Base-by-base conservation (phyloP, 352 stramenopile species). In the Pythium diclinum region DNA sequence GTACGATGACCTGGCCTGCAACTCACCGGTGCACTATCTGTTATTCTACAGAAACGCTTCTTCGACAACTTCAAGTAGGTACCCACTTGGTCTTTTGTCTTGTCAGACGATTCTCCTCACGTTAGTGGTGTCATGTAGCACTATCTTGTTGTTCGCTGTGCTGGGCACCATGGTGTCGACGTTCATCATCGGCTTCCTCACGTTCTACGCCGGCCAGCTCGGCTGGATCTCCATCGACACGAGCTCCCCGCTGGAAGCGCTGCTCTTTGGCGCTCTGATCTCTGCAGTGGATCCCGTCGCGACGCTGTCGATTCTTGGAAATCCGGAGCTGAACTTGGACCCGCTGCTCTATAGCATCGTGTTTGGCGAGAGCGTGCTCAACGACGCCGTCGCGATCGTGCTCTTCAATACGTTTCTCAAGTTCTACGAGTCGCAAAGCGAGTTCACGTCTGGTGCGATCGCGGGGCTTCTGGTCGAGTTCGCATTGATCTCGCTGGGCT, bases 351-450 rank as follows among this genome's bases (percentile, higher is more conserved):
- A 95, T 65, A 95, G 81, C 62, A 86, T 99, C 32, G 92, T 99
- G 13, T 99, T 99, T 84, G 97, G 97, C 47, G 97, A 99, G 61
- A 97, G 83, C 59, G 95, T 99, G 14, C 68, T 99, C 33, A 99
- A 99, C 67, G 97, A 99, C 77, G 96, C 97, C 1, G 92, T 99
- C 36, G 92, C 93, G 16, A 99, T 99, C 77, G 96, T 98, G 33
- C 75, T 99, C 4, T 99, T 99, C 78, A 96, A 98, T 59, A 98
- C 93, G 9, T 98, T 98, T 72, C 77, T 95, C 10, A 94, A 96
- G 75, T 91, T 91, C 58, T 77, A 89, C 54, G 84, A 96, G 46
- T 95, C 88, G 9, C 77, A 79, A 34, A 83, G 75, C 25, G 82
- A 88, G 56, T 92, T 96, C 52, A 85, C 85, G 8, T 74, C 74